Conservation (phyloP, 495 filamentous ascomycete genomes). For the Annulohypoxylon stygium region DNA sequence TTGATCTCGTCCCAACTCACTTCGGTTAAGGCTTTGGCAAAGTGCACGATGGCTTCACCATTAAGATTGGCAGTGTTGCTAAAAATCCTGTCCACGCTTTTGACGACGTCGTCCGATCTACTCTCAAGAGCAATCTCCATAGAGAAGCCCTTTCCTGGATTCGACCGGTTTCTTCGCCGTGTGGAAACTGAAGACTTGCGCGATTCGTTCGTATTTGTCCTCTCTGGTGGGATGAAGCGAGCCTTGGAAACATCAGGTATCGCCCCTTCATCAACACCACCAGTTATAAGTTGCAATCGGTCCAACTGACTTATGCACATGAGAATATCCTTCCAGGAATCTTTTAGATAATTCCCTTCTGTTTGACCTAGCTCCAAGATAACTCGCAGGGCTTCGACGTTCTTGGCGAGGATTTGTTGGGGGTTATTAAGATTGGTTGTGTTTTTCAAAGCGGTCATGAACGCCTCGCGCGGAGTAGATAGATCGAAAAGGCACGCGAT, state of each 20-base stretch:
- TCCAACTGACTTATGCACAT: constrained; percentile 97
- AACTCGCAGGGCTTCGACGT: constrained; percentile 91
- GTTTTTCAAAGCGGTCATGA: constrained; percentile 92
- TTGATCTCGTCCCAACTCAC: constrained; percentile 99
- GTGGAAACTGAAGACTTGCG: constrained; percentile 77
- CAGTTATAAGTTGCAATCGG: constrained; percentile 92
- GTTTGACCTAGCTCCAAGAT: constrained; percentile 91
- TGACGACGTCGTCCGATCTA: constrained; percentile 90
- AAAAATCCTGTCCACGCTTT: constrained; percentile 93
- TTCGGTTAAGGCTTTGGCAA: constrained; percentile 91
- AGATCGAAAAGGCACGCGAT: constrained; percentile 95
- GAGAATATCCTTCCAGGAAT: constrained; percentile 94
- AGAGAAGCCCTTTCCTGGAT: constrained; percentile 77
- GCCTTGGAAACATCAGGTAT: constrained; percentile 93
- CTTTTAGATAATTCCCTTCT: constrained; percentile 88
- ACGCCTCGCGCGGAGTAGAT: constrained; percentile 89
- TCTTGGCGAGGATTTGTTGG: constrained; percentile 95
- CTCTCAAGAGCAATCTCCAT: constrained; percentile 91
- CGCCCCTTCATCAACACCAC: constrained; percentile 91
- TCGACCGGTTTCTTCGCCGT: constrained; percentile 74
- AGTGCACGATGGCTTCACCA: constrained; percentile 97
- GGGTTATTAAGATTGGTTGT: constrained; percentile 96
- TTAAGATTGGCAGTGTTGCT: constrained; percentile 94
- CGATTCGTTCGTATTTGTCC: constrained; percentile 61
- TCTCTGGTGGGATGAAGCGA: constrained; percentile 72